Percentiles rank a stretch among this genome's conserved stretches.
These are phyloP conservation scores for Venturia oleaginea DNA, from an alignment of 2,329 filamentous ascomycete genomes.

Conservation along the genomic window DNA sequence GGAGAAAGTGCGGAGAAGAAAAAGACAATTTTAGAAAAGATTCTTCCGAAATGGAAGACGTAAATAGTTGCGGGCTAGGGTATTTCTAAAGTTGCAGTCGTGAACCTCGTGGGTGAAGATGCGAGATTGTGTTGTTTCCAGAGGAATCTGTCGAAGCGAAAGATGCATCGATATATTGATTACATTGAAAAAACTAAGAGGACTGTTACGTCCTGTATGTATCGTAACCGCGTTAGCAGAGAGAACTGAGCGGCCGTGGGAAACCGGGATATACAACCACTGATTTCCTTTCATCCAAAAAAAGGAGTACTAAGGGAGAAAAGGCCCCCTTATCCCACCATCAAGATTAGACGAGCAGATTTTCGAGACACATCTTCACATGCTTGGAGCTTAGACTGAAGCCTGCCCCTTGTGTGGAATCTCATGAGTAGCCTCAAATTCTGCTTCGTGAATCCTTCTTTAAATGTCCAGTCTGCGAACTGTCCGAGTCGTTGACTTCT, in stretches of 20 bases:
- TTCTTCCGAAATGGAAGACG: not conserved
- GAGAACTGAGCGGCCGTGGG: not conserved
- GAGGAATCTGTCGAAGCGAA: too few relatives aligned
- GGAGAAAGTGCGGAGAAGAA: not conserved
- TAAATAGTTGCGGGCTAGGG: too few relatives aligned
- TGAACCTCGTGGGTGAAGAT: too few relatives aligned
- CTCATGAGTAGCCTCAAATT: not conserved
- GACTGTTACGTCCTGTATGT: not conserved
- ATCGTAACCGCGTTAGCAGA: not conserved
- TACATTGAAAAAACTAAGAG: not conserved
- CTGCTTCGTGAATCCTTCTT: not conserved
- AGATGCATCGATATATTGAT: not conserved
- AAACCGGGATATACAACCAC: not conserved
- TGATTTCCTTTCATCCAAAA: not conserved
- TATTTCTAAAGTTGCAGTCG: too few relatives aligned
- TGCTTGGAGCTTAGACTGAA: not conserved
- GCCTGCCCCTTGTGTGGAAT: not conserved
- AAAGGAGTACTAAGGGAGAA: not conserved
- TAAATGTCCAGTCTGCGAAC: not conserved
- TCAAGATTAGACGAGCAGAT: not conserved
- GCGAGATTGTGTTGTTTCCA: too few relatives aligned
- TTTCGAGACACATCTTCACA: not conserved
- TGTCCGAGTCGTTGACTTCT: constrained; percentile 9
- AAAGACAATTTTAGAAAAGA: not conserved
- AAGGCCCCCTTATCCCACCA: not conserved